A percentile compares a stretch with the other conserved stretches of the same genome.
These are phyloP conservation scores for Wickerhamomyces sp. DNA, from an alignment of 1,139 yeast species.

Conservation along the genomic window DNA sequence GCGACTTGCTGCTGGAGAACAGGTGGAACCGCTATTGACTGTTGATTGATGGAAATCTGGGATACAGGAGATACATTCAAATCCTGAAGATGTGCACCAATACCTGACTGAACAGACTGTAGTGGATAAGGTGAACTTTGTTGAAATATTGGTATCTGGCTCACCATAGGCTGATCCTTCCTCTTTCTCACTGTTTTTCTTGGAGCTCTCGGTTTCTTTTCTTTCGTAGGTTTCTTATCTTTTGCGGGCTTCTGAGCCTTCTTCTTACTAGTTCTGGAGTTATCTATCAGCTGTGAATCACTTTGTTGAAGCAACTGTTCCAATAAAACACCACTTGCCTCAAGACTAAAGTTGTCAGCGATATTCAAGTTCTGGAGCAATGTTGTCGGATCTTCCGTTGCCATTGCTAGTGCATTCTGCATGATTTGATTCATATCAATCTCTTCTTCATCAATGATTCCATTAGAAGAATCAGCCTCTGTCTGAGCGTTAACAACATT, in stretches of 20 bases:
- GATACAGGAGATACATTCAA: not conserved
- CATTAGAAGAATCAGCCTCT: conserved; percentile 4
- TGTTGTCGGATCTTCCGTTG: conserved; percentile 59
- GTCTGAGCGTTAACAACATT: conserved; percentile 31
- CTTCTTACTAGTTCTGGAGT: conserved; percentile 10
- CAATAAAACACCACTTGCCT: conserved; percentile 9
- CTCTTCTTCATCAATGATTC: conserved; percentile 29
- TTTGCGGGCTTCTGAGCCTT: conserved; percentile 18
- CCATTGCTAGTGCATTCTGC: conserved; percentile 70
- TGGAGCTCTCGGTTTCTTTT: conserved; percentile 23
- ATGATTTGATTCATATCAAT: conserved; percentile 62
- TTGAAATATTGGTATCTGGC: conserved; percentile 20
- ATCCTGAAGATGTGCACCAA: not conserved
- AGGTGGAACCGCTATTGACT: conserved; percentile 8
- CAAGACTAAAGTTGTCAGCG: conserved; percentile 16
- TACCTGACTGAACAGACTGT: conserved; percentile 11
- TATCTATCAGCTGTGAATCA: not conserved
- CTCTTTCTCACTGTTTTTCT: conserved; percentile 22
- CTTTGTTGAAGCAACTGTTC: conserved; percentile 17
- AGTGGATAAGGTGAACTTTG: conserved; percentile 19
- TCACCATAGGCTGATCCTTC: conserved; percentile 18
- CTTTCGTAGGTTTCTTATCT: conserved; percentile 23
- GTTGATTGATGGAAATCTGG: conserved; percentile 1
- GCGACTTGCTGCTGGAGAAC: conserved; percentile 10
- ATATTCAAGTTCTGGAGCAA: conserved; percentile 46